These are phyloP conservation scores for Hypoxylon fragiforme DNA, from an alignment of 495 filamentous ascomycete species.

Conservation along the genomic window DNA sequence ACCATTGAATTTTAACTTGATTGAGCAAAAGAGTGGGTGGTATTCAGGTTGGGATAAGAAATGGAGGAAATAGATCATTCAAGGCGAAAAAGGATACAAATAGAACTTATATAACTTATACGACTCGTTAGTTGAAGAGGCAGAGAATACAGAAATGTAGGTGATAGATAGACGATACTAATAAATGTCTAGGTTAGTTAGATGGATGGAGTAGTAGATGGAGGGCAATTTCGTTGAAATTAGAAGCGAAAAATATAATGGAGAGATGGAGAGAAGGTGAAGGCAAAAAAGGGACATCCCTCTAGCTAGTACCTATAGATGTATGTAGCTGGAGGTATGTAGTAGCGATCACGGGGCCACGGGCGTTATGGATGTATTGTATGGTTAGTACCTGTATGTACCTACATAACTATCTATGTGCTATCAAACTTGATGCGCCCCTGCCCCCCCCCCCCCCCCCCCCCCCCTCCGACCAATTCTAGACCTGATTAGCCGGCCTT, in stretches of 20 bases:
- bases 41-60: neutral
- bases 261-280: neutral
- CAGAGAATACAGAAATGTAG: neutral
- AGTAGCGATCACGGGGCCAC: too few species aligned
- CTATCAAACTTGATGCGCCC: neutral
- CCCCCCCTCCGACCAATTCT: conserved; percentile 18
- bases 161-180: too few species aligned
- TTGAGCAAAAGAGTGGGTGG: neutral
- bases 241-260: neutral
- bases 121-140: too few species aligned
- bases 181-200: too few species aligned
- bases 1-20: conserved; percentile 5
- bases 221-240: too few species aligned
- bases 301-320: too few species aligned
- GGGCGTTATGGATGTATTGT: conserved; percentile 13
- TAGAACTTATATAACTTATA: too few species aligned
- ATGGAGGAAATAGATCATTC: too few species aligned
- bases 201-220: neutral
- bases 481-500: conserved; percentile 34
- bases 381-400: too few species aligned
- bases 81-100: too few species aligned
- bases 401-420: too few species aligned
- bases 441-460: conserved; percentile 5
- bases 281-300: neutral
- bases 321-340: too few species aligned